Evolutionary conservation across 1,284 basidiomycete species (phyloP).

Genomic region (Cutaneotrichosporon spelunceum): DNA sequence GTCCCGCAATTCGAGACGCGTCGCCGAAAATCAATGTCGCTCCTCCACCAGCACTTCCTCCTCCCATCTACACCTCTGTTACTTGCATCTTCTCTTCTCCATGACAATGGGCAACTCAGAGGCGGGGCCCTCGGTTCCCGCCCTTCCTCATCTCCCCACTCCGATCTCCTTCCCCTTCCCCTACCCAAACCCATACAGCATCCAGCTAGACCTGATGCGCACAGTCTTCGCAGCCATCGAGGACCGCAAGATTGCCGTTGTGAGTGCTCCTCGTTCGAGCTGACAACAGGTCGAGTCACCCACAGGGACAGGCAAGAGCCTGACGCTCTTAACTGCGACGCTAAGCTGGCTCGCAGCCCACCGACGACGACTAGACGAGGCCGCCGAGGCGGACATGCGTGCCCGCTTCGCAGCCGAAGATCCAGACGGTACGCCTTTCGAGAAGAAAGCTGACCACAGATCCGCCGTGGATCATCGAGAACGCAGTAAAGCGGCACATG

Average conservation of each 20-base stretch:
- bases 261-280: slow-evolving; percentile 14
- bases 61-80: neutral
- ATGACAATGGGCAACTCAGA: neutral
- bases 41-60: slow-evolving; percentile 1
- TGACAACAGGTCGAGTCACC: slow-evolving; percentile 65
- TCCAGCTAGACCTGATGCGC: slow-evolving; percentile 84
- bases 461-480: slow-evolving; percentile 76
- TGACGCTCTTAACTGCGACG: slow-evolving; percentile 75
- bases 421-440: slow-evolving; percentile 33
- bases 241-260: slow-evolving; percentile 65
- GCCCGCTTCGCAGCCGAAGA: slow-evolving; percentile 38
- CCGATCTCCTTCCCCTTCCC: slow-evolving; percentile 73
- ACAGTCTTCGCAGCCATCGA: slow-evolving; percentile 82
- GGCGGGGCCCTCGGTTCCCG: neutral
- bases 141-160: slow-evolving; percentile 51
- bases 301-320: slow-evolving; percentile 84
- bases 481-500: slow-evolving; percentile 64
- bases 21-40: slow-evolving; percentile 10
- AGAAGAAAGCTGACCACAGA: slow-evolving; percentile 49
- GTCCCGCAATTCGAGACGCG: slow-evolving; percentile 13
- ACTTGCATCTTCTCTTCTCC: neutral
- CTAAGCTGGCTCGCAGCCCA: slow-evolving; percentile 69
- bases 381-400: slow-evolving; percentile 32
- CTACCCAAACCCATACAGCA: slow-evolving; percentile 74
- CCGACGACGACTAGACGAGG: slow-evolving; percentile 31